Evolutionary conservation across 305 asterid species (phyloP).

Genomic region (Coffea humblotiana): DNA sequence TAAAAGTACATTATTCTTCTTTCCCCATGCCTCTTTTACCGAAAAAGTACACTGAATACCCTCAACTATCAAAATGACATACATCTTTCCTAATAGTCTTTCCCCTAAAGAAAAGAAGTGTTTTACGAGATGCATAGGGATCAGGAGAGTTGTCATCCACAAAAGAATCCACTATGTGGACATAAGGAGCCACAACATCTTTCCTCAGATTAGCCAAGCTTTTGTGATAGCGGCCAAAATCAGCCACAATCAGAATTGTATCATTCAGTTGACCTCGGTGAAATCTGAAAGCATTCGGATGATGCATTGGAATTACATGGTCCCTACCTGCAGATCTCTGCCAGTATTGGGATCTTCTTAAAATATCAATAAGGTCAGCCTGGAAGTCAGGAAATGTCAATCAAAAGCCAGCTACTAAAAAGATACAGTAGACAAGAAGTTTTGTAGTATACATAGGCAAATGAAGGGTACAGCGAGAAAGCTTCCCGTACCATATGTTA

Average conservation of each 20-base stretch:
- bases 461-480: neutral
- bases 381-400: conserved; percentile 27
- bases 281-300: conserved; percentile 95
- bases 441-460: neutral
- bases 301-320: conserved; percentile 91
- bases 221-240: conserved; percentile 77
- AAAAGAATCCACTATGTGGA: conserved; percentile 75
- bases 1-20: conserved; percentile 9
- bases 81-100: conserved; percentile 91
- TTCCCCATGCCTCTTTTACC: neutral
- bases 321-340: conserved; percentile 76
- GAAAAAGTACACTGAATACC: conserved; percentile 3
- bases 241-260: conserved; percentile 87
- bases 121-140: conserved; percentile 71
- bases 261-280: conserved; percentile 69
- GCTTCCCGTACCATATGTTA: neutral
- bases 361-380: conserved; percentile 61
- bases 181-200: conserved; percentile 94
- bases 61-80: conserved; percentile 30
- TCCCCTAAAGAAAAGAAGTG: conserved; percentile 94
- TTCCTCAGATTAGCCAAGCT: conserved; percentile 65
- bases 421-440: too few relatives aligned
- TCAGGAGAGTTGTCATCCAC: conserved; percentile 51
- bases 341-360: conserved; percentile 74
- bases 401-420: conserved; percentile 15